Base-by-base conservation (phyloP, 441 rosid genomes). In the Omphalea diandra region DNA sequence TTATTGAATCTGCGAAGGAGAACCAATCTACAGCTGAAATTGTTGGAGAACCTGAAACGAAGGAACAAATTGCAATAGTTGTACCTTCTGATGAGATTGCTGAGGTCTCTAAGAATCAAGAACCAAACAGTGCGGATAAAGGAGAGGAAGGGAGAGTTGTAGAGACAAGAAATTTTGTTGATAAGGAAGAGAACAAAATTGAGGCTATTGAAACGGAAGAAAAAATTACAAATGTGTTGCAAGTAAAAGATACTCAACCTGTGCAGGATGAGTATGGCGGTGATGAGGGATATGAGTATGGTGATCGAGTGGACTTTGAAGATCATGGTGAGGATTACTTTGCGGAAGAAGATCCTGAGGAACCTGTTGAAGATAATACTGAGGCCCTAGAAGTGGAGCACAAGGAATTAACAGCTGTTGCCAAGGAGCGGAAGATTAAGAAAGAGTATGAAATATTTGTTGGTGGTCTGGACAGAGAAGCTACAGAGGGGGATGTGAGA, bases 371-470 rank as follows among this genome's bases (percentile, higher is more conserved):
- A 79, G 90, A 84, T 75, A n/a, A n/a, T n/a, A 66, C 71, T 46
- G 79, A 68, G 38, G 63, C 77, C 61, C 69, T 86, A 68, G 85
- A 83, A 74, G 89, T 83, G 70, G 93, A 88, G 63, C 73, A 50
- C 49, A 79, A 73, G 68, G 87, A 88, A 72, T 75, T 84, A 66
- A 75, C 84, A 8, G 84, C 81, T 29, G 73, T 69, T 69, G 88
- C 86, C 10, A 82, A 80, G 79, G 83, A 83, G 54, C 79, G 84
- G 22, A 84, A 79, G 77, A 83, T 76, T 63, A 84, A 83, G 83
- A 88, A 84, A 79, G 87, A 86, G 75, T 81, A 71, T 65, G 93
- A 86, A 77, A 88, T 88, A 74, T 86, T 88, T 80, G 83, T 86
- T 55, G 86, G 87, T 73, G 93, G 93, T 43, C 66, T 88, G 71